Conservation (phyloP, 73 alveolate genomes). For the Vitrella brassicaformis region DNA sequence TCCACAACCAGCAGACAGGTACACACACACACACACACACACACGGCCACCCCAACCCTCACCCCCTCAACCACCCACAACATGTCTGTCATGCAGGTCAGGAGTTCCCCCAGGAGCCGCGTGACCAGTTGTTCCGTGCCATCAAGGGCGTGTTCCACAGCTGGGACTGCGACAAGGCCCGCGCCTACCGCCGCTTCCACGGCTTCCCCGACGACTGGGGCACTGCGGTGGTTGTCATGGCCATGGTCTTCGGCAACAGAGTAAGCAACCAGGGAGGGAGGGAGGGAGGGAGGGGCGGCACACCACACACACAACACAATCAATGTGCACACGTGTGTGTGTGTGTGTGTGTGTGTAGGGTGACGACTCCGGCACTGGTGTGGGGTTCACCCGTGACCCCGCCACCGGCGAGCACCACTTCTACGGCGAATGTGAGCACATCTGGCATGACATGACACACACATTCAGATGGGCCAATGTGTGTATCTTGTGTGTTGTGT, state of each 20-base stretch:
- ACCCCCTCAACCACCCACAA: too few relatives aligned
- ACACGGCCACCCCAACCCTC: too few relatives aligned
- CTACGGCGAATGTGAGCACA: constrained; percentile 70
- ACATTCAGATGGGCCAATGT: too few relatives aligned
- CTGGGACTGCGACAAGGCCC: constrained; percentile 56
- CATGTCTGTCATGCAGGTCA: too few relatives aligned
- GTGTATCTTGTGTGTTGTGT: too few relatives aligned
- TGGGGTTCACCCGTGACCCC: constrained; percentile 67
- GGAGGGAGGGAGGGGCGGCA: too few relatives aligned
- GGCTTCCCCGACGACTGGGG: constrained; percentile 62
- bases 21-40: too few relatives aligned
- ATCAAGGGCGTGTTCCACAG: constrained; percentile 19
- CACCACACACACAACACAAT: too few relatives aligned
- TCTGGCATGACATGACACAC: too few relatives aligned
- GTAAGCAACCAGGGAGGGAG: too few relatives aligned
- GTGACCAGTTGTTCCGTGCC: constrained; percentile 14
- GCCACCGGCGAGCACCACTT: constrained; percentile 58
- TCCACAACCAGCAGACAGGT: neutral
- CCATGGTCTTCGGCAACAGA: constrained; percentile 64
- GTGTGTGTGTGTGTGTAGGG: constrained; percentile 8
- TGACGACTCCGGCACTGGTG: constrained; percentile 63
- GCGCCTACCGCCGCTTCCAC: constrained; percentile 49
- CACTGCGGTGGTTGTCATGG: constrained; percentile 55
- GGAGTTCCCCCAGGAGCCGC: constrained; percentile 1
- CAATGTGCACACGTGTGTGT: too few relatives aligned